Evolutionary conservation across 2,329 filamentous ascomycete species (phyloP), one percentile per base, ranked within the genome.

Genomic region (Beauveria brongniartii): DNA sequence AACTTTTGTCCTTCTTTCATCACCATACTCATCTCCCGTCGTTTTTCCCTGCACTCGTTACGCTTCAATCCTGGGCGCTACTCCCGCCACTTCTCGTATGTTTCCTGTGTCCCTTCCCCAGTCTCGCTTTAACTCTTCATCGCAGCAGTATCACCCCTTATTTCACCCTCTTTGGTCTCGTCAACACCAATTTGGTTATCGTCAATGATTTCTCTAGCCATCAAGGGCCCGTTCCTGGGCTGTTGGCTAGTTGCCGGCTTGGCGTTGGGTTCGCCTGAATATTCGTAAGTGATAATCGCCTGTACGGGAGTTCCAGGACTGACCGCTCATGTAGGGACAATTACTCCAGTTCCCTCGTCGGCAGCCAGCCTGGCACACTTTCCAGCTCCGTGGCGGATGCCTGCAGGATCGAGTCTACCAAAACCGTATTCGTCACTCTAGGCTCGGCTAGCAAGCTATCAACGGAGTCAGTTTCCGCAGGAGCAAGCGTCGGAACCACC

Each of bases 391-490:
- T 67, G 18, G 37, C 52, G 16, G 37, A 50, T 30, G 34, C n/a
- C 12, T 61, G 59, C 52, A 48, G 41, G n/a, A 44, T 20, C 20
- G 43, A 72, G 61, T 68, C 69, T 8, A 75, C 75, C 41, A 74
- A 72, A 41, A 82, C 80, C 44, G 73, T 82, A 63, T 78, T 80
- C 65, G 69, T 82, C 64, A 81, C 80, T 40, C 70, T 81, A 55
- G 72, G 71, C 57, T 73, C 75, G 16, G 68, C 70, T 61, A 67
- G 67, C 53, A 65, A 64, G 52, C 59, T 55, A 26, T 65, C 53
- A 8, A 34, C 53, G 20, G 34, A 20, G 2, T 48, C 26, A 6
- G 16, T 37, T 34, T 26, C 52, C 4, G 24, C n/a, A 24, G 52
- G 34, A 43, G 34, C 52, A 70, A 69, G 16, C 48, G 65, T 56